phyloP scores from a whole-genome alignment of 345 rosid species.

The Camelina hispida region DNA sequence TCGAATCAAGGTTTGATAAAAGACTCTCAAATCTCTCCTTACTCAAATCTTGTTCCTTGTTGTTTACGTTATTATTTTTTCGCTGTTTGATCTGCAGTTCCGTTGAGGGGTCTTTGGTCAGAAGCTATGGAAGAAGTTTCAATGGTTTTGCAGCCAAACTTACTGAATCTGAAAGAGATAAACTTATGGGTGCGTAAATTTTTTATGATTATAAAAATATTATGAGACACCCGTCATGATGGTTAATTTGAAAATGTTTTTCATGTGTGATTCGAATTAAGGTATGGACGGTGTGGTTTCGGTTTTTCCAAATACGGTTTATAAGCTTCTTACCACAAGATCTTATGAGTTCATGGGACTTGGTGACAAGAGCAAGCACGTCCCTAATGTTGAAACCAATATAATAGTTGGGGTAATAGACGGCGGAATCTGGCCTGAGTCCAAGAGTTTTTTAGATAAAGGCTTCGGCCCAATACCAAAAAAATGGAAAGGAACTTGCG shows the following conservation, averaged over 20 bases:
- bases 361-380: conserved; percentile 20
- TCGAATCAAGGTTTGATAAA: conserved; percentile 28
- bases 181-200: conserved; percentile 51
- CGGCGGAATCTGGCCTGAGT: conserved; percentile 63
- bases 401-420: conserved; percentile 53
- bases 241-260: not conserved
- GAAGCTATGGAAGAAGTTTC: conserved; percentile 51
- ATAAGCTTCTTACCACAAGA: conserved; percentile 54
- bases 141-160: conserved; percentile 56
- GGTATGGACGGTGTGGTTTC: conserved; percentile 56
- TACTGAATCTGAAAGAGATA: conserved; percentile 52
- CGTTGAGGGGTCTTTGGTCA: conserved; percentile 32
- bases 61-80: conserved; percentile 17
- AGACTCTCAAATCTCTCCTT: not conserved
- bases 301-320: conserved; percentile 49
- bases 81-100: conserved; percentile 24
- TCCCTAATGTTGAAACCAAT: conserved; percentile 43
- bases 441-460: conserved; percentile 54
- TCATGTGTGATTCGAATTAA: conserved; percentile 24
- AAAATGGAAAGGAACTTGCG: conserved; percentile 63
- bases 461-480: conserved; percentile 58
- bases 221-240: not conserved
- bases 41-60: not conserved
- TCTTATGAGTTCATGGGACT: conserved; percentile 70
- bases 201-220: not conserved